phyloP scores from a whole-genome alignment of 441 rosid genomes.

The Gossypium gossypioides region DNA sequence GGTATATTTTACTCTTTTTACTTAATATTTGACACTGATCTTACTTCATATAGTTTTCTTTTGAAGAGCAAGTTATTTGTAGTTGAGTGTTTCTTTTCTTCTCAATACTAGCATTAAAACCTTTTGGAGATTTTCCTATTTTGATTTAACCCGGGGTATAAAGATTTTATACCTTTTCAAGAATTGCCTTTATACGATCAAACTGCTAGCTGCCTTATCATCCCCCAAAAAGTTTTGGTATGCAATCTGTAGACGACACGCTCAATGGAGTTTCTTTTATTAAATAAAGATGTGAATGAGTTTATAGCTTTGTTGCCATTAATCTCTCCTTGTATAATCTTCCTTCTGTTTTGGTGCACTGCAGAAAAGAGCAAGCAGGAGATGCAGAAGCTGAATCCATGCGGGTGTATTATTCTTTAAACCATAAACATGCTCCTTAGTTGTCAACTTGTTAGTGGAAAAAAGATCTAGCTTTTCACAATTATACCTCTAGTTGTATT shows the following conservation, averaged over 20 bases:
- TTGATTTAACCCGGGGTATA: background rate
- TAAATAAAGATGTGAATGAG: background rate
- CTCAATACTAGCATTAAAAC: background rate
- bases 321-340: background rate
- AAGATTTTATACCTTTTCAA: background rate
- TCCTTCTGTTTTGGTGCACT: background rate
- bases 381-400: constrained; percentile 29
- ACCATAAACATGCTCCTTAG: background rate
- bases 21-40: background rate
- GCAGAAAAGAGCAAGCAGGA: constrained; percentile 29
- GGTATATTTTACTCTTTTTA: background rate
- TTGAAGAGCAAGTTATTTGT: background rate
- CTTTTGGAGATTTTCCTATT: background rate
- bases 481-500: background rate
- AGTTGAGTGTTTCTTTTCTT: background rate
- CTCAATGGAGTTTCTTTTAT: background rate
- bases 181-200: background rate
- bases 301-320: background rate
- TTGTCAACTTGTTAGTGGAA: background rate
- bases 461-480: background rate
- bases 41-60: background rate
- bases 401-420: constrained; percentile 28
- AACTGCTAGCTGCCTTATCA: background rate
- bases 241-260: background rate
- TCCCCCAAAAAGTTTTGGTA: background rate